Conservation (phyloP, 225 moss, liverwort and hornwort genomes). For the Asterella californica region DNA sequence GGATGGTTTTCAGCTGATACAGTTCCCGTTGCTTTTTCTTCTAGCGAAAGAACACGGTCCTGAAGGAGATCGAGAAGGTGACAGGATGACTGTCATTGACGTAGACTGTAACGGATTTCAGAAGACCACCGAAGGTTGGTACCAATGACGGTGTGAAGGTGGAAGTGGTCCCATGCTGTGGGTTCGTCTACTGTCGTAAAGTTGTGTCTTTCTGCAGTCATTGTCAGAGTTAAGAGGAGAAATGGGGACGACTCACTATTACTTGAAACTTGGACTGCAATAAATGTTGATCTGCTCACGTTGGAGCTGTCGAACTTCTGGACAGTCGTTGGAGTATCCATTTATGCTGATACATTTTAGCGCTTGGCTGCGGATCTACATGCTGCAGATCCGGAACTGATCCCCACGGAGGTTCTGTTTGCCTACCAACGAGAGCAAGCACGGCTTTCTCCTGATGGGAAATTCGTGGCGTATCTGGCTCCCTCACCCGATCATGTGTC, state of each 20-base stretch:
- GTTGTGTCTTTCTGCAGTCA: neutral
- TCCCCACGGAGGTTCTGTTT: conserved; percentile 71
- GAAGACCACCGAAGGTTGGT: conserved; percentile 3
- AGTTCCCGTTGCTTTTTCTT: neutral
- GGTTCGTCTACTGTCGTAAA: neutral
- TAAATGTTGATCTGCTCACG: neutral
- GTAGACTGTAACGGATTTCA: neutral
- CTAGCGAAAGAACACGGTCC: neutral
- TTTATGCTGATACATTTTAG: neutral
- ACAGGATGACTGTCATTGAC: conserved; percentile 5
- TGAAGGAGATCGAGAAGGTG: neutral
- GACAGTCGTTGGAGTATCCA: neutral
- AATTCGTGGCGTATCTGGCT: conserved; percentile 58
- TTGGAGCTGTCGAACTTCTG: neutral
- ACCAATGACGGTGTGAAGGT: neutral
- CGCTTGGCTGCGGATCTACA: neutral
- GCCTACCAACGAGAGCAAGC: conserved; percentile 74
- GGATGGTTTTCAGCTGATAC: neutral
- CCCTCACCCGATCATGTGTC: conserved; percentile 62
- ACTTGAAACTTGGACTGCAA: neutral
- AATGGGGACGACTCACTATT: neutral
- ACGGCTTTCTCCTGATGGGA: conserved; percentile 62
- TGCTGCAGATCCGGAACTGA: conserved; percentile 30
- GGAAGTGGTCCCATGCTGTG: neutral
- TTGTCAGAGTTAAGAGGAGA: neutral